Evolutionary conservation across 2,329 filamentous ascomycete genomes (phyloP), one percentile per base, ranked within the genome.

Genomic region (Arthroderma sp.): DNA sequence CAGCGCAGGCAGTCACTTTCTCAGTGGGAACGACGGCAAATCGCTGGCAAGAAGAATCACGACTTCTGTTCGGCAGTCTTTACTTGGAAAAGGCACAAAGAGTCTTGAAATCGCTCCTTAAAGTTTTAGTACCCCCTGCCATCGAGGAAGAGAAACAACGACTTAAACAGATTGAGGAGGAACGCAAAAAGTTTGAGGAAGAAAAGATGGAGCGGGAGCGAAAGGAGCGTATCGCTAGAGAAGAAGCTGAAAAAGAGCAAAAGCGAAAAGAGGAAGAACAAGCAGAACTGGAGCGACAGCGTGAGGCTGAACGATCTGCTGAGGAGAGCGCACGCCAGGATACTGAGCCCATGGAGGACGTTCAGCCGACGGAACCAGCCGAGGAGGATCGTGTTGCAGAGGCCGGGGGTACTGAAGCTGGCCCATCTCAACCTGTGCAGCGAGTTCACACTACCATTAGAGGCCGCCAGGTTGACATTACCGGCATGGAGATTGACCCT

Each of bases 381-480:
- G 52, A 51, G 36, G 58, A 62, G 49, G 61, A 40, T 51, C 60
- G 31, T 58, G 37, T 49, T 39, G 52, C 58, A 22, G 56, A 55
- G 41, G 54, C 52, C 22, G 61, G 65, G 42, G 63, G 65, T 44
- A 57, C 67, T 29, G 62, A 70, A 42, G 59, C 69, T n/a, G 66
- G 67, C 29, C 64, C 67, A 15, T 61, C 69, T 32, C 72, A 74
- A 42, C 67, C 74, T 38, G 56, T 56, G 30, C 61, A 63, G 44
- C 81, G 88, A 40, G 75, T 94, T 29, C 81, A 81, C 55, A 93
- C 85, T 10, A 88, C 77, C 1, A 87, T 98, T 44, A 74, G 88
- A 48, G 89, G 88, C 28, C 83, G 84, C 50, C 80, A 91, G 55
- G 77, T 94, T 43, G 91, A 98, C 61, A 91, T 98, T 40, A 98